phyloP scores from a whole-genome alignment of 225 moss, liverwort and hornwort species.

The Bryoerythrophyllum caledonicum region DNA sequence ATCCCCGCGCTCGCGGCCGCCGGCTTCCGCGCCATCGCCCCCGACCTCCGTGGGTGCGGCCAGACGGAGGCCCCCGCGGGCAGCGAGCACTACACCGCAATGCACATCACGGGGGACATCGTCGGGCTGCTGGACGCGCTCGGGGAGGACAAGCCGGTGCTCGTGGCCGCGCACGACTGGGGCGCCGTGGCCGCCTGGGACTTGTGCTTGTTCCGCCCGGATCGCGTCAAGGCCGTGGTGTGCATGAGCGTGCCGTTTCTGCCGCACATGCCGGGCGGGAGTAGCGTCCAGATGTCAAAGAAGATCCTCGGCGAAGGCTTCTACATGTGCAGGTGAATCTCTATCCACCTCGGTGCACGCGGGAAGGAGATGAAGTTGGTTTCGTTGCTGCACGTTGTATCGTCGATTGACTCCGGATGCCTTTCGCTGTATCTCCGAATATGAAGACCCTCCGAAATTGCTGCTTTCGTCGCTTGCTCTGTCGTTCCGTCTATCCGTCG shows the following conservation, averaged over 20 bases:
- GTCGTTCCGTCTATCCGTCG: no score
- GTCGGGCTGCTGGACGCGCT: constrained; percentile 49
- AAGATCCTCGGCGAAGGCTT: constrained; percentile 45
- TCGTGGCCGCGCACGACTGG: constrained; percentile 72
- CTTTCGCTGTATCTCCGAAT: no score
- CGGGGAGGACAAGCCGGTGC: constrained; percentile 37
- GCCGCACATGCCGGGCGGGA: background rate
- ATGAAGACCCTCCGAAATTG: no score
- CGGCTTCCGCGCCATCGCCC: constrained; percentile 66
- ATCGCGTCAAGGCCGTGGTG: constrained; percentile 51
- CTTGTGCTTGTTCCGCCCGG: constrained; percentile 63
- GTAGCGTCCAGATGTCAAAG: background rate
- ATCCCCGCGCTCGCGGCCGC: constrained; percentile 56
- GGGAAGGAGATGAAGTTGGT: no score
- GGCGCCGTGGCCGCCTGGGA: constrained; percentile 47
- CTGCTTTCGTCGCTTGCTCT: no score
- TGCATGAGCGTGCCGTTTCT: constrained; percentile 40
- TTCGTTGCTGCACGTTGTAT: no score
- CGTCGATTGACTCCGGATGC: no score
- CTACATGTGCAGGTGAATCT: constrained; percentile 39
- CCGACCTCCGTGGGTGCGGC: constrained; percentile 69
- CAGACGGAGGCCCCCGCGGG: constrained; percentile 54
- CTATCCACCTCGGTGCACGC: no score
- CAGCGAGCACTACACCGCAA: constrained; percentile 33
- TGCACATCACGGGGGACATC: constrained; percentile 58